phyloP scores from a whole-genome alignment of 1,139 yeast species.

The Zygosaccharomyces pseudobailii region DNA sequence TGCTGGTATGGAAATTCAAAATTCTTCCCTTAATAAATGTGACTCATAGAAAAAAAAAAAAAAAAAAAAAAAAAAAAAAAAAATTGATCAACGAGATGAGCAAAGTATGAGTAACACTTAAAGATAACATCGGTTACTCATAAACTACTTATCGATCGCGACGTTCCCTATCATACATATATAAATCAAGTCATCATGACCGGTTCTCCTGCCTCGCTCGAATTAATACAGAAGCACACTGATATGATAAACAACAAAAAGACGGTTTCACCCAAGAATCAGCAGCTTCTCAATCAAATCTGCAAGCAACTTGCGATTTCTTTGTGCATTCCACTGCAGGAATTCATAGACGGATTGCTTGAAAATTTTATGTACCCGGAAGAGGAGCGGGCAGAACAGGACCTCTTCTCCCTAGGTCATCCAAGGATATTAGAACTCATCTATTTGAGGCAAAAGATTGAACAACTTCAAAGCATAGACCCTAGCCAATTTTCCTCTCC shows the following conservation, averaged over 20 bases:
- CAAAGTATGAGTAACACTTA: slow-evolving; percentile 1
- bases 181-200: slow-evolving; percentile 8
- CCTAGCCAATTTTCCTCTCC: slow-evolving; percentile 4
- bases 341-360: slow-evolving; percentile 22
- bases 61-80: slow-evolving; percentile 1
- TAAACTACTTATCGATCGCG: not conserved
- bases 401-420: slow-evolving; percentile 20
- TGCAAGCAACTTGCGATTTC: slow-evolving; percentile 14
- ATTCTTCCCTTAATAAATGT: too few species aligned
- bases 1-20: not conserved
- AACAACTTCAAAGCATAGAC: slow-evolving; percentile 3
- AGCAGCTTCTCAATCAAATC: slow-evolving; percentile 14
- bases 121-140: not conserved
- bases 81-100: not conserved
- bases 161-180: not conserved
- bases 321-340: slow-evolving; percentile 17
- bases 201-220: slow-evolving; percentile 6
- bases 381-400: slow-evolving; percentile 2
- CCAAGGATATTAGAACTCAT: slow-evolving; percentile 26
- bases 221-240: slow-evolving; percentile 2
- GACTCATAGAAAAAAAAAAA: not conserved
- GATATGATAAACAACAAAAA: slow-evolving; percentile 12
- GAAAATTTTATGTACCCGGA: slow-evolving; percentile 28
- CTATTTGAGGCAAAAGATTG: slow-evolving; percentile 17
- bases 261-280: slow-evolving; percentile 14